These are phyloP conservation scores for Fraxinus americana DNA, from an alignment of 257 asterid species.

Conservation along the genomic window DNA sequence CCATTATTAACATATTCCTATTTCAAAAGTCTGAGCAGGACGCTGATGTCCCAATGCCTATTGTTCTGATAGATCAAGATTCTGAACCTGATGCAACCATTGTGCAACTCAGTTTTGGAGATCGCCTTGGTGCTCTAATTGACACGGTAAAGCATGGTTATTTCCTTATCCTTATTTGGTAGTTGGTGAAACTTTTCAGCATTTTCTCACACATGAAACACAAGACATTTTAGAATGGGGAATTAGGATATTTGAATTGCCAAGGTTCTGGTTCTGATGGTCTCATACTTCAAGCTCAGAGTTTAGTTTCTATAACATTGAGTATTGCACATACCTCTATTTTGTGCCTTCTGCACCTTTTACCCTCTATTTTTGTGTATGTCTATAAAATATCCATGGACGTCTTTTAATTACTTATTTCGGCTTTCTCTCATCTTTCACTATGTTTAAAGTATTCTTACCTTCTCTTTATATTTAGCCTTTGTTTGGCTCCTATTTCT, in stretches of 20 bases:
- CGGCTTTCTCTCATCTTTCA: neutral
- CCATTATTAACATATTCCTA: neutral
- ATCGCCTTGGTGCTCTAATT: constrained; percentile 94
- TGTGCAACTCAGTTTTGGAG: constrained; percentile 94
- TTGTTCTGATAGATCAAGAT: constrained; percentile 90
- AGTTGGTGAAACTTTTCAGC: neutral
- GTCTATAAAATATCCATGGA: neutral
- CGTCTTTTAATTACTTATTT: neutral
- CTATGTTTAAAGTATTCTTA: neutral
- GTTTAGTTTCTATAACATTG: neutral
- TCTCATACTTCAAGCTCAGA: neutral
- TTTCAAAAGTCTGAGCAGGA: constrained; percentile 55
- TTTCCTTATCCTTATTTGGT: neutral
- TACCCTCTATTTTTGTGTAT: neutral
- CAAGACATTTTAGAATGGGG: neutral
- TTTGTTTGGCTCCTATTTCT: too few species aligned
- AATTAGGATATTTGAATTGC: neutral
- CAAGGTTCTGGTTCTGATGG: neutral
- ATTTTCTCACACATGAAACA: neutral
- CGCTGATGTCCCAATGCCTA: constrained; percentile 79
- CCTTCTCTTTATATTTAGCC: constrained; percentile 5
- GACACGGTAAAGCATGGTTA: constrained; percentile 66
- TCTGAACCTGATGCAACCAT: constrained; percentile 80
- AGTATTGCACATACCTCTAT: neutral
- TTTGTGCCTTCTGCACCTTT: neutral